Evolutionary conservation across 2,329 filamentous ascomycete genomes (phyloP), one percentile per base, ranked within the genome.

Genomic region (Fusarium sp.): DNA sequence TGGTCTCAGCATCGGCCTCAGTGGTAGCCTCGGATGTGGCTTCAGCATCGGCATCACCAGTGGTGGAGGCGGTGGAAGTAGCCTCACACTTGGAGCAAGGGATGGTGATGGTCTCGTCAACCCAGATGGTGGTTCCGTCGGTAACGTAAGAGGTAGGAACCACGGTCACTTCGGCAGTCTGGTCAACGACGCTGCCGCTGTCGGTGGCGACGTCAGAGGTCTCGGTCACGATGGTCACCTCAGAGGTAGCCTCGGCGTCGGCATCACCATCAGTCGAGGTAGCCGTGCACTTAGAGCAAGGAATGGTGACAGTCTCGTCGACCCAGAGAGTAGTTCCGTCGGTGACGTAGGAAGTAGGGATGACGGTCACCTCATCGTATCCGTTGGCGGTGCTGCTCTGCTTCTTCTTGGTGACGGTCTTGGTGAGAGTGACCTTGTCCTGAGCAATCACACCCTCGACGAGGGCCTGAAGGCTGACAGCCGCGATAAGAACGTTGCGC

Each of bases 391-490:
- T 51, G 21, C 24, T 49, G 15, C 52, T 59, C 26, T 62, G 46
- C 49, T 69, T 54, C 15, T 56, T 22, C 62, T 72, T 70, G 39
- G 65, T 62, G 33, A 69, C 63, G 39, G 39, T 60, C 55, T 53
- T 60, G 65, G 45, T 72, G 22, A 50, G 50, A 28, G 65, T 71
- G 34, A 69, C 60, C 51, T 65, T 65, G 13, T 67, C 71, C 38
- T 65, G 65, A 40, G 73, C 73, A 24, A 70, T 52, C 17, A 72
- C 71, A 46, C 62, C 65, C 42, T 67, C 60, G 39, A 64, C 56
- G 22, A 75, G 61, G 31, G 52, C 58, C 31, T 74, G 69, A 46
- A 75, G 73, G 62, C 67, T 69, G 33, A 75, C 59, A 43, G 73
- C 73, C 53, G 67, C 71, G 52, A 70, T 40, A 31, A 75, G 26